Evolutionary conservation across 2,329 filamentous ascomycete genomes (phyloP).

Genomic region (Fusarium setosum): DNA sequence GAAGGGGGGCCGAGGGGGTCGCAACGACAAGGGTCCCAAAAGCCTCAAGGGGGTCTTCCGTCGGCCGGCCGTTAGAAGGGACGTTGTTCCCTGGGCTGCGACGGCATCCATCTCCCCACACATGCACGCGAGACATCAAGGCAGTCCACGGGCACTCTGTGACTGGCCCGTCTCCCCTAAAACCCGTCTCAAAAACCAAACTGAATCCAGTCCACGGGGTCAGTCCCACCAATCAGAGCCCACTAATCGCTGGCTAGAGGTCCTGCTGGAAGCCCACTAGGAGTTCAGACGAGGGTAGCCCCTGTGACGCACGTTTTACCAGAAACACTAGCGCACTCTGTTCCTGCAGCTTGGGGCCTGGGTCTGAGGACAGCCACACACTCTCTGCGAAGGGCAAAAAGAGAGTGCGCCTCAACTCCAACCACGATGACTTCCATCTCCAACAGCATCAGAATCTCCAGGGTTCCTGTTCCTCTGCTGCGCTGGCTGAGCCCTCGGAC

Average conservation of each 20-base stretch:
- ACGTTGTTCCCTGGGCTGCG: not conserved
- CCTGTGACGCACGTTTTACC: conserved; percentile 38
- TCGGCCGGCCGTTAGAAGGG: conserved; percentile 23
- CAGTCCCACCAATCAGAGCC: conserved; percentile 27
- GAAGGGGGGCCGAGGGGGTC: conserved; percentile 28
- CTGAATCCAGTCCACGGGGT: conserved; percentile 11
- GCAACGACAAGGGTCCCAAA: conserved; percentile 15
- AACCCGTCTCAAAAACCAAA: conserved; percentile 33
- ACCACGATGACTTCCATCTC: no score
- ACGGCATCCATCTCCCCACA: conserved; percentile 18
- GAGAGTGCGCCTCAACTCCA: conserved; percentile 14
- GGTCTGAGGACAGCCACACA: conserved; percentile 24
- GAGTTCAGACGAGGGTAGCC: conserved; percentile 5
- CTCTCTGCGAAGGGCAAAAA: not conserved
- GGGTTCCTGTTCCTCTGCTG: conserved; percentile 17
- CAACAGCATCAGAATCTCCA: not conserved
- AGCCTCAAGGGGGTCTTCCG: conserved; percentile 23
- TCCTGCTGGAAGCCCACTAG: conserved; percentile 8
- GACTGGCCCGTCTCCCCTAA: conserved; percentile 26
- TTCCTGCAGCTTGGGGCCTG: conserved; percentile 43
- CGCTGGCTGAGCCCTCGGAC: not conserved
- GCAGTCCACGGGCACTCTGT: conserved; percentile 11
- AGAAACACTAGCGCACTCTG: conserved; percentile 49
- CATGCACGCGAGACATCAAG: conserved; percentile 23
- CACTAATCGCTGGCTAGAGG: not conserved